A percentile compares a stretch with the other conserved stretches of the same genome.
Conservation (phyloP, 169 alveolate genomes). For the Eimeria necatrix region DNA sequence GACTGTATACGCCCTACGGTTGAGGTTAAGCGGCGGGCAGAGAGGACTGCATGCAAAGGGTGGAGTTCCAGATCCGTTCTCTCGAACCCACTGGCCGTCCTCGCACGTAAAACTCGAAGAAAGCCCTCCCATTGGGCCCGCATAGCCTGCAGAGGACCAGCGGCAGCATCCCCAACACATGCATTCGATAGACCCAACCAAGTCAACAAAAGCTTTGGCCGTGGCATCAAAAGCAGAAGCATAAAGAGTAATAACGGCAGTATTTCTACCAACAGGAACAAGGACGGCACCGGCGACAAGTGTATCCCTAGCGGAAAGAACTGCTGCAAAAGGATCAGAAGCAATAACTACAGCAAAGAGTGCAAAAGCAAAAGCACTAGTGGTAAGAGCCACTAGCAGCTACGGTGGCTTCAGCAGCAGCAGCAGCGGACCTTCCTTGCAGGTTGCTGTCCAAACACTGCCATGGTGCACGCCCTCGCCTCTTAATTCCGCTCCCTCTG, state of each 20-base stretch:
- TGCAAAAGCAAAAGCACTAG: background rate
- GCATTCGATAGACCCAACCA: background rate
- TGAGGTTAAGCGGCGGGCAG: slow-evolving; percentile 39
- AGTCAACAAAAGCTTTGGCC: background rate
- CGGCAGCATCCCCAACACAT: slow-evolving; percentile 6
- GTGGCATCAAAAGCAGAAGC: background rate
- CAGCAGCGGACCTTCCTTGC: slow-evolving; percentile 34
- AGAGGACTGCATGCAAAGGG: slow-evolving; percentile 17
- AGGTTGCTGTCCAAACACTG: slow-evolving; percentile 39
- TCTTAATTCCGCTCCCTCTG: slow-evolving; percentile 14
- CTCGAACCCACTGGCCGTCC: slow-evolving; percentile 62
- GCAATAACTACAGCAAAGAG: background rate
- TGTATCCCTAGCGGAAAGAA: background rate
- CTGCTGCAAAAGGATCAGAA: background rate
- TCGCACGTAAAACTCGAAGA: slow-evolving; percentile 4
- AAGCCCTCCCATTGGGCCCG: background rate
- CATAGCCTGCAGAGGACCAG: slow-evolving; percentile 38
- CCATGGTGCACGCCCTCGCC: slow-evolving; percentile 70
- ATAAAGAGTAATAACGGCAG: background rate
- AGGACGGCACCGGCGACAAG: background rate
- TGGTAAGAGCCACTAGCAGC: background rate
- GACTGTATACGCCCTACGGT: slow-evolving; percentile 32
- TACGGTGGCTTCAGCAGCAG: slow-evolving; percentile 10
- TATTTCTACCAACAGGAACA: background rate
- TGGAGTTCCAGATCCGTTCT: background rate